Base-by-base conservation (phyloP, 2,329 filamentous ascomycete genomes). In the Knoxdaviesia proteae region DNA sequence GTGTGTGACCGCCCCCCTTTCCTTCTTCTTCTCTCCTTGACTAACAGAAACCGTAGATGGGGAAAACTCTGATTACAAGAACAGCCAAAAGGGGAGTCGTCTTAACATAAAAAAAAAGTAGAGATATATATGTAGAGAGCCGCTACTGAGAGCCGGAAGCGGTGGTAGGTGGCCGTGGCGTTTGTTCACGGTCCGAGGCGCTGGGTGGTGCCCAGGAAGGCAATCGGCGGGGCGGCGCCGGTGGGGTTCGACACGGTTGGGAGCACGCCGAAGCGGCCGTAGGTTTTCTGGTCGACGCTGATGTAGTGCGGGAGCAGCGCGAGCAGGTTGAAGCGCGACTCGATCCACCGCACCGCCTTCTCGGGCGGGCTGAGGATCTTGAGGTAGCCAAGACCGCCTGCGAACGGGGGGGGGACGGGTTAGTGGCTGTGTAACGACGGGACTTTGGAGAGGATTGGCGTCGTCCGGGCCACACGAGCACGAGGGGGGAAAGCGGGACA, bases 231-330 rank as follows among this genome's bases (percentile, higher is more conserved):
- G 47, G 64, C 61, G 6, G 61, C 55, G 39, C 55, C 53, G 34
- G 58, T 52, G 11, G 59, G 55, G 43, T 58, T 56, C 36, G 53
- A 53, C 49, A 52, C 65, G 1, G 74, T 69, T 3, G 87, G 88
- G 44, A 96, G 63, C 9, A 94, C 81, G 2, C 88, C 88, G 52
- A 93, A 94, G 42, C 88, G 71, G 6, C 88, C 88, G 53, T 88
- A 94, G 5, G 84, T 94, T 68, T 94, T 94, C 60, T 94, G 87
- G 54, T 96, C 88, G 10, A 94, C 78, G 44, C 83, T 92, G 40
- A 96, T 80, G 53, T 94, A 96, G 60, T 93, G 84, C 38, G 88
- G 88, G 31, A 96, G 61, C 46, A 84, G 70, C 20, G 77, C 82
- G 29, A 94, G 67, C 7, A 96, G 67, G 54, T 93, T 90, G 46